A percentile compares a stretch with the other conserved stretches of the same genome.
These are phyloP conservation scores for Gliomastix tumulicola DNA, from an alignment of 2,329 filamentous ascomycete genomes.

Conservation along the genomic window DNA sequence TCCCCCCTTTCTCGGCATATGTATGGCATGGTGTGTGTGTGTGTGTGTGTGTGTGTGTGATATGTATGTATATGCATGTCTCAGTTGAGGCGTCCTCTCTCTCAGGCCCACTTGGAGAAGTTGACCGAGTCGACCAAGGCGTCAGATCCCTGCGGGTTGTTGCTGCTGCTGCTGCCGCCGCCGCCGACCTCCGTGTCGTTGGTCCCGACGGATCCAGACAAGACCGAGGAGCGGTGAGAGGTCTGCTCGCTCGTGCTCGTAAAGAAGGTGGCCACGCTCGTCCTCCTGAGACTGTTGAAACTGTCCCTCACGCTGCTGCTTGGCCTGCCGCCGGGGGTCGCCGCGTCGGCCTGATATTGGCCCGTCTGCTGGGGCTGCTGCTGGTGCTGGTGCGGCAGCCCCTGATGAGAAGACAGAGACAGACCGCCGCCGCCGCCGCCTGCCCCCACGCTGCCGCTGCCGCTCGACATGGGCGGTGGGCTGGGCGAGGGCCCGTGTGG, in stretches of 20 bases:
- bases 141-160: slow-evolving; percentile 14
- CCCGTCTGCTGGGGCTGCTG: slow-evolving; percentile 7
- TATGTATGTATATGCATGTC: neutral
- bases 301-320: slow-evolving; percentile 51
- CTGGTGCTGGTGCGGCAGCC: neutral
- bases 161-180: slow-evolving; percentile 1
- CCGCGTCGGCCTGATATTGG: slow-evolving; percentile 16
- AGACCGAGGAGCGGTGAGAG: slow-evolving; percentile 52
- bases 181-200: slow-evolving; percentile 44
- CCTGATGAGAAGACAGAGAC: too few species aligned
- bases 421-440: neutral
- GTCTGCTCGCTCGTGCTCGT: slow-evolving; percentile 47
- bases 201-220: slow-evolving; percentile 44
- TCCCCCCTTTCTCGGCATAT: too few species aligned
- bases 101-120: slow-evolving; percentile 42
- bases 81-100: too few species aligned
- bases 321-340: slow-evolving; percentile 36
- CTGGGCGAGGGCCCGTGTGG: slow-evolving; percentile 10
- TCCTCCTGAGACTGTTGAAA: slow-evolving; percentile 51
- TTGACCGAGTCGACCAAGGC: slow-evolving; percentile 38
- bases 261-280: slow-evolving; percentile 61
- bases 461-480: slow-evolving; percentile 19
- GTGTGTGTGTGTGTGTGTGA: neutral
- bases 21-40: neutral
- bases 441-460: slow-evolving; percentile 10